A percentile compares a stretch with the other conserved stretches of the same genome.
phyloP scores from a whole-genome alignment of 2,329 filamentous ascomycete genomes.

The Hyphodiscus sp. region DNA sequence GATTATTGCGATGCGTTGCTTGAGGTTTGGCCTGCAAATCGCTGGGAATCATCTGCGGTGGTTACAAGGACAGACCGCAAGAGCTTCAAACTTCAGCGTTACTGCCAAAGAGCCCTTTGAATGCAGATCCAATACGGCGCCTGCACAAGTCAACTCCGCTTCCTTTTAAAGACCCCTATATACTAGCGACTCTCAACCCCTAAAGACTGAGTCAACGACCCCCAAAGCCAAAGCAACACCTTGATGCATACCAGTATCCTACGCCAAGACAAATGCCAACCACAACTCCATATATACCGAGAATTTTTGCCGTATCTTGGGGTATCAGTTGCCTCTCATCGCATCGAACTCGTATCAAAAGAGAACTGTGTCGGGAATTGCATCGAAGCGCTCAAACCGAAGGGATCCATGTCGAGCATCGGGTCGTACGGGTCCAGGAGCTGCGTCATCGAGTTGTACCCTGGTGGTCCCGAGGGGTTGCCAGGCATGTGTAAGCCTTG shows the following conservation, averaged over 20 bases:
- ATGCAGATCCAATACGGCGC: neutral
- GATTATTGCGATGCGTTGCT: neutral
- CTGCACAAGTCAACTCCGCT: neutral
- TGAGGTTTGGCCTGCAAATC: neutral
- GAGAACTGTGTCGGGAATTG: constrained; percentile 82
- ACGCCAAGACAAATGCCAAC: constrained; percentile 2
- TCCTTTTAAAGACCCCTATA: constrained; percentile 3
- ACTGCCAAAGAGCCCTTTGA: neutral
- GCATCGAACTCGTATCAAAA: constrained; percentile 46
- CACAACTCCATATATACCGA: constrained; percentile 8
- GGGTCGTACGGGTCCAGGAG: constrained; percentile 72
- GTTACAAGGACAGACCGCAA: neutral
- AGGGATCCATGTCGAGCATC: constrained; percentile 87
- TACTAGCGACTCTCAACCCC: neutral
- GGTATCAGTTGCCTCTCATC: constrained; percentile 29
- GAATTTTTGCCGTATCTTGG: constrained; percentile 10
- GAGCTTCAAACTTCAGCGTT: neutral
- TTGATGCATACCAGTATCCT: constrained; percentile 5
- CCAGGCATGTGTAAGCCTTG: constrained; percentile 34
- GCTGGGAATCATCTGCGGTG: neutral
- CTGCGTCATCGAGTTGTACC: constrained; percentile 32
- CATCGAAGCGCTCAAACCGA: constrained; percentile 90
- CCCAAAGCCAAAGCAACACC: neutral
- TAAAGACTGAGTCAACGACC: neutral
- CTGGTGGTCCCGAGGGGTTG: constrained; percentile 32